phyloP scores from a whole-genome alignment of 148 eudicot species.

The Oxyria digyna region DNA sequence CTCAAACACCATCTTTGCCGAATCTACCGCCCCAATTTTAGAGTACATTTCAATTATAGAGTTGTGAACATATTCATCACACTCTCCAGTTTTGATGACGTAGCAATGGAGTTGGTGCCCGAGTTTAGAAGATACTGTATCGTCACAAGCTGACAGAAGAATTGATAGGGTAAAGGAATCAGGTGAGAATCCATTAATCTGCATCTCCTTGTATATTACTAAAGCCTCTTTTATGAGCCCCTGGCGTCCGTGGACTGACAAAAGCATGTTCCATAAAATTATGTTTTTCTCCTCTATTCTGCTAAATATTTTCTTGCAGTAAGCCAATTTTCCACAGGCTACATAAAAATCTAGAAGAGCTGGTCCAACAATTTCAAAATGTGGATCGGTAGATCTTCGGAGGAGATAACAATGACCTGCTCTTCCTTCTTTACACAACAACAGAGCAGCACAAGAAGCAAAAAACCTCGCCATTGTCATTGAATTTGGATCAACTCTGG shows the following conservation, averaged over 20 bases:
- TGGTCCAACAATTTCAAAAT: conserved; percentile 28
- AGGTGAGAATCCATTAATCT: conserved; percentile 18
- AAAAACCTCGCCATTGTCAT: conserved; percentile 31
- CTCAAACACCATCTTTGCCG: conserved; percentile 26
- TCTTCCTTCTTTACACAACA: conserved; percentile 30
- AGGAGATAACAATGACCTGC: conserved; percentile 36
- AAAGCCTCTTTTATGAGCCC: conserved; percentile 43
- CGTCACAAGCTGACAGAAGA: conserved; percentile 33
- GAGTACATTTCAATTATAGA: conserved; percentile 51
- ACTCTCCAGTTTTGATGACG: conserved; percentile 20
- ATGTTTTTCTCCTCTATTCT: conserved; percentile 18
- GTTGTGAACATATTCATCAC: conserved; percentile 38
- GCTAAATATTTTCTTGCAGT: conserved; percentile 26
- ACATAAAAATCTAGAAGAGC: conserved; percentile 38
- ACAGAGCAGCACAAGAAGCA: conserved; percentile 34
- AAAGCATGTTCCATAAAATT: conserved; percentile 41
- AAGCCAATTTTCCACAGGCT: conserved; percentile 22
- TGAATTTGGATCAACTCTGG: conserved; percentile 27
- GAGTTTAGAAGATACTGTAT: conserved; percentile 31
- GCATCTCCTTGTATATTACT: conserved; percentile 31
- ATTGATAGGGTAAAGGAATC: conserved; percentile 43
- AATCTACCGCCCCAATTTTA: conserved; percentile 32
- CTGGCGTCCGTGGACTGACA: conserved; percentile 41
- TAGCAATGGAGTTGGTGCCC: conserved; percentile 40
- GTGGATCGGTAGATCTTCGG: conserved; percentile 20